Percentiles rank a stretch among this genome's conserved stretches.
phyloP scores from a whole-genome alignment of 163 green algal species.

The Prototheca cutis region DNA sequence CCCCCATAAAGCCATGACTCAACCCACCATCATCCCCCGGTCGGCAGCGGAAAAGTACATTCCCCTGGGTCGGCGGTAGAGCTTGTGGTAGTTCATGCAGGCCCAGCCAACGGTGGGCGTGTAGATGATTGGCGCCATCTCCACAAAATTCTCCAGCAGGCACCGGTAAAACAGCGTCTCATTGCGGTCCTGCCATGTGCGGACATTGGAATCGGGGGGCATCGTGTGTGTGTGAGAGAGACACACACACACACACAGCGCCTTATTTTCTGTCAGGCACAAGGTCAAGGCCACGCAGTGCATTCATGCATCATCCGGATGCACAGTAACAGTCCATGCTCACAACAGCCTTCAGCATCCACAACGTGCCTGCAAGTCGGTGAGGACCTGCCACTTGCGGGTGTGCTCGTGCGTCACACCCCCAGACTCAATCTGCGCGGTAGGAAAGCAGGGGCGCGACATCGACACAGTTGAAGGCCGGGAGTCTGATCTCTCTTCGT shows the following conservation, averaged over 20 bases:
- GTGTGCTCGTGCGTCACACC: slow-evolving; percentile 66
- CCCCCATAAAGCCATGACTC: neutral
- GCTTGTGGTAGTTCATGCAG: slow-evolving; percentile 60
- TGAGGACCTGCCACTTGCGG: slow-evolving; percentile 63
- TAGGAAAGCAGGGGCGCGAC: no score
- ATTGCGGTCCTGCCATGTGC: slow-evolving; percentile 69
- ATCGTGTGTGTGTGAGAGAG: slow-evolving; percentile 1
- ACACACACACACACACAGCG: no score
- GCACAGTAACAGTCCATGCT: neutral
- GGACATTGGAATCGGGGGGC: no score
- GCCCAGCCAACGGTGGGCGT: slow-evolving; percentile 59
- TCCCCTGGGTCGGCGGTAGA: slow-evolving; percentile 60
- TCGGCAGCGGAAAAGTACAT: slow-evolving; percentile 83
- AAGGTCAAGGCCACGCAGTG: no score
- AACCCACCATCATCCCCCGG: slow-evolving; percentile 65
- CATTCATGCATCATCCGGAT: neutral
- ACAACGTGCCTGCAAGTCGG: slow-evolving; percentile 51
- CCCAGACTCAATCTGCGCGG: slow-evolving; percentile 24
- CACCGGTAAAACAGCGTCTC: slow-evolving; percentile 71
- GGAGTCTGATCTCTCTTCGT: no score
- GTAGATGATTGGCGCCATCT: slow-evolving; percentile 65
- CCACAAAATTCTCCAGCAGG: slow-evolving; percentile 55
- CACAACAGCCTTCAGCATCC: neutral
- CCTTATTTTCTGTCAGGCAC: no score
- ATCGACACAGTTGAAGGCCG: no score